Conservation (phyloP, 768 basidiomycete species). For the Leccinellum luteum region DNA sequence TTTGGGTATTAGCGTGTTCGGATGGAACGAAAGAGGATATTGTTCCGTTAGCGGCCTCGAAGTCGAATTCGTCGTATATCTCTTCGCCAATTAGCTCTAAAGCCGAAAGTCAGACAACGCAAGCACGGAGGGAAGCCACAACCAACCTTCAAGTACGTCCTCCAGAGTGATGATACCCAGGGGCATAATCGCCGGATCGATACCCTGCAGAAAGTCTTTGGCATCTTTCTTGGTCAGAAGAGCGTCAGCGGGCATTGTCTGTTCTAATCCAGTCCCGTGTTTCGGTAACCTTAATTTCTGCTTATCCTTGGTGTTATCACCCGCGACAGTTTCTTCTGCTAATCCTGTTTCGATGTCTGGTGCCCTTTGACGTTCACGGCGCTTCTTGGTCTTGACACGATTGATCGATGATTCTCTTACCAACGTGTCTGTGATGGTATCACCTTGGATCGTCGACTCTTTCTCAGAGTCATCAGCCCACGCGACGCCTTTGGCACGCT, state of each 20-base stretch:
- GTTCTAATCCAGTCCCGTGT: slow-evolving; percentile 55
- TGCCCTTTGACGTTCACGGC: slow-evolving; percentile 6
- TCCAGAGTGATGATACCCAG: slow-evolving; percentile 92
- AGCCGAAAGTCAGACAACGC: slow-evolving; percentile 1
- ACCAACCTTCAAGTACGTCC: slow-evolving; percentile 82
- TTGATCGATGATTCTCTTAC: slow-evolving; percentile 17
- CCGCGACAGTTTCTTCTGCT: slow-evolving; percentile 12
- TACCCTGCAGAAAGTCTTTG: slow-evolving; percentile 79
- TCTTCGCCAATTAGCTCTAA: slow-evolving; percentile 89
- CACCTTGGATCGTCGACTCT: slow-evolving; percentile 28
- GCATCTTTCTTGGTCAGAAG: slow-evolving; percentile 73
- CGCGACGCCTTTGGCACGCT: slow-evolving; percentile 27
- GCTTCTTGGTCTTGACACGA: slow-evolving; percentile 8
- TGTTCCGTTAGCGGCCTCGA: slow-evolving; percentile 65
- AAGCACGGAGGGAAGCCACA: neutral
- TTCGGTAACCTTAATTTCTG: slow-evolving; percentile 30
- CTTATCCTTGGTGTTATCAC: slow-evolving; percentile 19
- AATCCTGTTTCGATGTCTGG: slow-evolving; percentile 27
- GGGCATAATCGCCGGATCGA: slow-evolving; percentile 81
- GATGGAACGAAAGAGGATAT: slow-evolving; percentile 41
- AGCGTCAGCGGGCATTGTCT: slow-evolving; percentile 87
- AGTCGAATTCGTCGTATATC: slow-evolving; percentile 89
- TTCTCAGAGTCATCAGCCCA: slow-evolving; percentile 35
- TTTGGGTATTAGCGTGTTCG: slow-evolving; percentile 32
- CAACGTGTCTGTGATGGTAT: slow-evolving; percentile 20